Percentiles rank a stretch among this genome's conserved stretches.
Conservation (phyloP, 2,329 filamentous ascomycete genomes). For the Penicillium brevicompactum region DNA sequence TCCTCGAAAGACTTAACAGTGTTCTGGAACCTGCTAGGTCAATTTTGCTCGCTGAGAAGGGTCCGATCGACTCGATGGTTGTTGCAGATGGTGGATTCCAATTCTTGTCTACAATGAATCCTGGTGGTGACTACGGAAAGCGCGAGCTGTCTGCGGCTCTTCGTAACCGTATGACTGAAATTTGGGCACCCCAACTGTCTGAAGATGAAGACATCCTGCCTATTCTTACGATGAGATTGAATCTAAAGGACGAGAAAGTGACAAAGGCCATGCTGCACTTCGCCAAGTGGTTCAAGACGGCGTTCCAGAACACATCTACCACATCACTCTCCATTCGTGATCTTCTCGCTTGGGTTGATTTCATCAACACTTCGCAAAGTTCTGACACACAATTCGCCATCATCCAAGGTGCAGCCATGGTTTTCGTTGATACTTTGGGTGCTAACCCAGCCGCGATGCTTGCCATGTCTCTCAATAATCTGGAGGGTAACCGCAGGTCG, state of each 20-base stretch:
- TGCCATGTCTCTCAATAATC: constrained; percentile 68
- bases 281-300: constrained; percentile 86
- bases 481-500: constrained; percentile 69
- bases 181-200: constrained; percentile 91
- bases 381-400: constrained; percentile 55
- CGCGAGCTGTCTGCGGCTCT: constrained; percentile 93
- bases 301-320: constrained; percentile 72
- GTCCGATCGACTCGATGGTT: constrained; percentile 78
- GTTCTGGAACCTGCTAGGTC: constrained; percentile 87
- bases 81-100: constrained; percentile 79
- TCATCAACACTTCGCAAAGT: constrained; percentile 70
- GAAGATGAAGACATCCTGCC: constrained; percentile 83
- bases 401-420: constrained; percentile 88
- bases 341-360: constrained; percentile 88
- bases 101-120: constrained; percentile 98
- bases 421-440: constrained; percentile 92
- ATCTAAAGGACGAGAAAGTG: constrained; percentile 55
- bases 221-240: constrained; percentile 79
- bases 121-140: constrained; percentile 97
- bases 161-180: constrained; percentile 95
- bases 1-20: constrained; percentile 93
- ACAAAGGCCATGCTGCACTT: constrained; percentile 78
- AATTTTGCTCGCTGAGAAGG: constrained; percentile 90
- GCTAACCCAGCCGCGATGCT: constrained; percentile 91
- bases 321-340: constrained; percentile 88